Percentiles rank a stretch among this genome's conserved stretches.
These are phyloP conservation scores for Streptanthus diversifolius DNA, from an alignment of 345 rosid species.

Conservation along the genomic window DNA sequence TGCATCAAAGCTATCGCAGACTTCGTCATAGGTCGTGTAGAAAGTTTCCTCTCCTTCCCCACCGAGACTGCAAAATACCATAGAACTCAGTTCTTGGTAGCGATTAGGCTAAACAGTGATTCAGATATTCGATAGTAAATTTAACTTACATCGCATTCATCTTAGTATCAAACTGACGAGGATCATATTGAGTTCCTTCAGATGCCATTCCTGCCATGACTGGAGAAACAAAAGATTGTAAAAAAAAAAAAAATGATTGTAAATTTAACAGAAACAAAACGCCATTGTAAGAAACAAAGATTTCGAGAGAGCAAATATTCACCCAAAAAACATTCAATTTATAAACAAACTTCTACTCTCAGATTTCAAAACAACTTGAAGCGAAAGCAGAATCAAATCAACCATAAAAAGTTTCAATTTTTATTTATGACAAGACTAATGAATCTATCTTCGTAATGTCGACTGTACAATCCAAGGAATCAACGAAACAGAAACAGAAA, in stretches of 20 bases:
- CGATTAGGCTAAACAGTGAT: not conserved
- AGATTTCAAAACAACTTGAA: not conserved
- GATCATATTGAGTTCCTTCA: slow-evolving; percentile 75
- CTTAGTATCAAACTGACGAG: slow-evolving; percentile 62
- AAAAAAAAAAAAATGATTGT: no score
- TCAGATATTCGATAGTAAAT: not conserved
- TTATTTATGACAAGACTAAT: not conserved
- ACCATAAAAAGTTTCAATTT: not conserved
- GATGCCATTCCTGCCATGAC: slow-evolving; percentile 57
- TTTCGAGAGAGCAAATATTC: not conserved
- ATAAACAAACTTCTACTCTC: slow-evolving; percentile 47
- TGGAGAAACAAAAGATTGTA: slow-evolving; percentile 28
- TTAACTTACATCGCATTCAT: slow-evolving; percentile 72
- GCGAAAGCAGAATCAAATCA: not conserved
- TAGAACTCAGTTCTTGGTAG: not conserved
- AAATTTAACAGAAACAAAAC: not conserved
- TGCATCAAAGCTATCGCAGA: slow-evolving; percentile 71
- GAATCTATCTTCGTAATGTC: not conserved
- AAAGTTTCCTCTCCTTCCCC: slow-evolving; percentile 56
- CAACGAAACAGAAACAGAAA: not conserved
- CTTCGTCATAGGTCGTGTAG: slow-evolving; percentile 78
- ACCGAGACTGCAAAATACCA: slow-evolving; percentile 40
- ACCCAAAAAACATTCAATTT: slow-evolving; percentile 16
- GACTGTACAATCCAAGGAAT: not conserved
- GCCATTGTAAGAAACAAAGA: slow-evolving; percentile 1